Percentiles rank a stretch among this genome's conserved stretches.
These are phyloP conservation scores for Saksenaea oblongispora DNA, from an alignment of 371 early-diverging fungal species.

Conservation along the genomic window DNA sequence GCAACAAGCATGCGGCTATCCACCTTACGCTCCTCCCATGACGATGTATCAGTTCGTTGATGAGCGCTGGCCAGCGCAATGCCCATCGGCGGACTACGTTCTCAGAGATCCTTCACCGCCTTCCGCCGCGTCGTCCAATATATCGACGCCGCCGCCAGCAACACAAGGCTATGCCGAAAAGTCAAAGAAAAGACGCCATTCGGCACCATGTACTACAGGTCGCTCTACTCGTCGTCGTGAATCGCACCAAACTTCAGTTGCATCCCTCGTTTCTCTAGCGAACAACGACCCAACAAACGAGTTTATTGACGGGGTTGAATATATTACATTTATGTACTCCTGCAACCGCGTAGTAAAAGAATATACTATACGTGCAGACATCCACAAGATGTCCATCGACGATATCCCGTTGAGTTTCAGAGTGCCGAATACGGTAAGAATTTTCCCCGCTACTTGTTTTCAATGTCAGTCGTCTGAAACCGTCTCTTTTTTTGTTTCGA, in stretches of 20 bases:
- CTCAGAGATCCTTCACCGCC: background rate
- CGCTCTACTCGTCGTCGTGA: conserved; percentile 24
- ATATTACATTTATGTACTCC: conserved; percentile 69
- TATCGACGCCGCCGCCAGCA: background rate
- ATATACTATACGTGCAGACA: conserved; percentile 79
- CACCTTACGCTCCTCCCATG: background rate
- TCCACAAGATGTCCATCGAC: conserved; percentile 61
- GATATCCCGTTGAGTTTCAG: conserved; percentile 71
- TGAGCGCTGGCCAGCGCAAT: background rate
- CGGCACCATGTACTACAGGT: background rate
- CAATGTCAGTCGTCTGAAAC: background rate
- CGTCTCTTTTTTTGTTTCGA: background rate
- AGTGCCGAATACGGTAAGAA: conserved; percentile 64
- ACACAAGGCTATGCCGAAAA: background rate
- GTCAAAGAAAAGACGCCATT: background rate
- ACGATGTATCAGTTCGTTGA: background rate
- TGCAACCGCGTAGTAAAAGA: conserved; percentile 64
- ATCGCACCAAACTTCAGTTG: conserved; percentile 47
- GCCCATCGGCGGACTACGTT: background rate
- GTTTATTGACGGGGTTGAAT: conserved; percentile 57
- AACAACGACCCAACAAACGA: conserved; percentile 52
- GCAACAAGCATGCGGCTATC: background rate
- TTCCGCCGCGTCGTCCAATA: background rate
- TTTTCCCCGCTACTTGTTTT: background rate
- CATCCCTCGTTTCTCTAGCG: conserved; percentile 51